Base-by-base conservation (phyloP, 306 rosid species). In the Phaseolus lunatus region DNA sequence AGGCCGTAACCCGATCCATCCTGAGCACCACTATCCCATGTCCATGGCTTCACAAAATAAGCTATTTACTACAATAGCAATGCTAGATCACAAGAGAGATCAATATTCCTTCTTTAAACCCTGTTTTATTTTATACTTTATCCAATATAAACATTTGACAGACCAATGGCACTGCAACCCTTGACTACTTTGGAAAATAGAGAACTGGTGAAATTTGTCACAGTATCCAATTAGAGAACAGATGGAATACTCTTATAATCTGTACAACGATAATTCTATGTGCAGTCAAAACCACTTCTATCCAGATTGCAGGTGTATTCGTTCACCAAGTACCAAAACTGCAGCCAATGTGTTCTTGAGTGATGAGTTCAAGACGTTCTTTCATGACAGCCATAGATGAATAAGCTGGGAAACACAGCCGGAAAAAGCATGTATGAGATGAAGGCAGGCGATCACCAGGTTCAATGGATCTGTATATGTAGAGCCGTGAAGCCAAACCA, bases 311-410 rank as follows among this genome's bases (percentile, higher is more conserved):
- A 81, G 84, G 78, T 62, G 80, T 39, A 35, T 73, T 83, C 77
- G 61, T 73, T 83, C 83, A 74, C 81, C 78, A 78, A 78, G 80
- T 68, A 23, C 86, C 86, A 69, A 93, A 93, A 89, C 97, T 91
- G 87, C 90, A 87, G 66, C 97, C 93, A 9, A 91, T 84, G 76
- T 93, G 98, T 80, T 91, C 98, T 83, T 86, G 97, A 56, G 97
- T 89, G 83, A 95, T 88, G 83, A 95, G 76, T 61, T 72, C 72
- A 31, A 94, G 88, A 71, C 95, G 93, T 44, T 82, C 87, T 73
- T 86, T 80, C 93, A 92, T 88, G 75, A 77, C 75, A 18, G 87
- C 67, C 84, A 76, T 75, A 45, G 97, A 85, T 7, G 91, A 83
- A 82, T 92, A 95, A 5, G 93, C 85, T 0, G 98, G 97, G 87